phyloP scores from a whole-genome alignment of 371 early-diverging fungal genomes.

The Mortierella sp. region DNA sequence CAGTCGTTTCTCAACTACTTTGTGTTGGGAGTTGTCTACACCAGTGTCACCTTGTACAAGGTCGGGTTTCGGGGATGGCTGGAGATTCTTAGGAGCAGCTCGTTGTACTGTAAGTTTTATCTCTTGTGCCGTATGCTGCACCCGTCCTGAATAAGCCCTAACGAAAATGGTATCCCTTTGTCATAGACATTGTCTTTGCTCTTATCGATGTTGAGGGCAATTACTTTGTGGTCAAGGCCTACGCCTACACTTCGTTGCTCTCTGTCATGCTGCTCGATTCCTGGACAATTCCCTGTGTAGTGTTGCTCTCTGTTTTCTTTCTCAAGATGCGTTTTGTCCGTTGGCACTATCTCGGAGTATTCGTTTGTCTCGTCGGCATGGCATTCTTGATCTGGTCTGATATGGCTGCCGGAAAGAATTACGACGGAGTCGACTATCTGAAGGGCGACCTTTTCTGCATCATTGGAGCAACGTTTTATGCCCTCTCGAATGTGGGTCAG shows the following conservation, averaged over 20 bases:
- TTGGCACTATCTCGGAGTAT: slow-evolving; percentile 73
- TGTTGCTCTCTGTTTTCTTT: slow-evolving; percentile 70
- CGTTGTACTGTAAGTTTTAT: slow-evolving; percentile 60
- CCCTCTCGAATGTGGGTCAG: slow-evolving; percentile 73
- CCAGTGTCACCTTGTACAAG: slow-evolving; percentile 64
- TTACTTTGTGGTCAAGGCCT: slow-evolving; percentile 82
- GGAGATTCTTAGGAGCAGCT: slow-evolving; percentile 61
- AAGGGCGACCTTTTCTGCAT: slow-evolving; percentile 78
- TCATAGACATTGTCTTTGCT: slow-evolving; percentile 65
- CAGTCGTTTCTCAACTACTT: slow-evolving; percentile 77
- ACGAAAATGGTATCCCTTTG: not conserved
- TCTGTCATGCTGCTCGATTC: slow-evolving; percentile 81
- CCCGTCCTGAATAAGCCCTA: not conserved
- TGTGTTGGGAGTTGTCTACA: slow-evolving; percentile 70
- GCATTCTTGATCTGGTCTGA: slow-evolving; percentile 74
- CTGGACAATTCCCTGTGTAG: slow-evolving; percentile 79
- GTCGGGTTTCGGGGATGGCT: slow-evolving; percentile 60
- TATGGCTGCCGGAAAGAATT: slow-evolving; percentile 54
- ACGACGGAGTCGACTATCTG: slow-evolving; percentile 60
- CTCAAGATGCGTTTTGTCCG: slow-evolving; percentile 70
- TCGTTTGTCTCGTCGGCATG: slow-evolving; percentile 72
- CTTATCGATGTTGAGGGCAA: slow-evolving; percentile 84
- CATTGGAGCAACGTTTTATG: slow-evolving; percentile 77
- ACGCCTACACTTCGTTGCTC: slow-evolving; percentile 74
- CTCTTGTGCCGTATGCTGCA: not conserved